These are phyloP conservation scores for Neurospora discreta DNA, from an alignment of 495 filamentous ascomycete species.

Conservation along the genomic window DNA sequence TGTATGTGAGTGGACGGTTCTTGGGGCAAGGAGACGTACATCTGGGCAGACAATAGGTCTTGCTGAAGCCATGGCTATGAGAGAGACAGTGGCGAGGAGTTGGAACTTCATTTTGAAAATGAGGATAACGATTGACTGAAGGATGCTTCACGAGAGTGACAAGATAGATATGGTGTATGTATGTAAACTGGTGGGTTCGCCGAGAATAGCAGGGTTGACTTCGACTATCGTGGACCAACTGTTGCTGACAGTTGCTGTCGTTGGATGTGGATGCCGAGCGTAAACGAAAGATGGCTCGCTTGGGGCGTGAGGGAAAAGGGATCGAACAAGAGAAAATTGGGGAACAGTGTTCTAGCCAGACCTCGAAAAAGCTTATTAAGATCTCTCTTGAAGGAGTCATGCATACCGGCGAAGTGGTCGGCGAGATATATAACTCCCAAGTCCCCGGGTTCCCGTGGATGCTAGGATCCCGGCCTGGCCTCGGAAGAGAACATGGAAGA, in stretches of 20 bases:
- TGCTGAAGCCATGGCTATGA: slow-evolving; percentile 10
- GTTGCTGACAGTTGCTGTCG: neutral
- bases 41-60: slow-evolving; percentile 28
- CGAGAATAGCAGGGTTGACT: neutral
- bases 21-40: slow-evolving; percentile 13
- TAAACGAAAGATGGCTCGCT: neutral
- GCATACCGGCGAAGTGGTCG: neutral
- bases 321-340: neutral
- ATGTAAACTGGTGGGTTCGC: neutral
- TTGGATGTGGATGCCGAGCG: neutral
- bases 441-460: neutral
- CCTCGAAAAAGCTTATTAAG: neutral
- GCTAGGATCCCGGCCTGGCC: neutral
- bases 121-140: neutral
- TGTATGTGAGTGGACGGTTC: neutral
- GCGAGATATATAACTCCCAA: neutral
- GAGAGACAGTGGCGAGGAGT: slow-evolving; percentile 9
- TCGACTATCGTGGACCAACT: neutral
- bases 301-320: neutral
- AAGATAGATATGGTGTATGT: neutral
- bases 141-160: neutral
- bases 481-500: neutral
- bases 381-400: neutral
- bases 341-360: neutral
- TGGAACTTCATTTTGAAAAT: slow-evolving; percentile 15